Evolutionary conservation across 176 grass and related monocot species (phyloP), one percentile per base, ranked within the genome.

Genomic region (Oryza punctata): DNA sequence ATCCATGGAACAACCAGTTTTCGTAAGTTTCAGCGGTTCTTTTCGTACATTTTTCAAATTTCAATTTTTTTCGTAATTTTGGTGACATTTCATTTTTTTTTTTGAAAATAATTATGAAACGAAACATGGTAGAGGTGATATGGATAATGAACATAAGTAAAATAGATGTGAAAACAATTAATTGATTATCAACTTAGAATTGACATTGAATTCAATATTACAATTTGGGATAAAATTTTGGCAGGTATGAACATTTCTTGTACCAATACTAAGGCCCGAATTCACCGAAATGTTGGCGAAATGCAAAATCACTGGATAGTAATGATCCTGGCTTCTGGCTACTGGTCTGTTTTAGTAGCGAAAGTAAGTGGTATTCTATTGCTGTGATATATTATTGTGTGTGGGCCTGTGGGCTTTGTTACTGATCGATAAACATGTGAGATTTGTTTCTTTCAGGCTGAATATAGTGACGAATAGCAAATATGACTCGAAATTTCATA

Each of bases 401-500:
- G 33, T 6, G 33, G 28, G 28, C 1, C 28, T 18, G 64, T 13
- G 64, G 68, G 2, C 12, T 43, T 43, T 6, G 16, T 30, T 59
- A 75, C 73, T 59, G 47, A 33, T 52, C 24, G 10, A 67, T 67
- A 32, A 79, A 13, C 26, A 10, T 6, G 4, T 7, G 25, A 25
- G 25, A 25, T 61, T 21, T 23, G 29, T 14, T 19, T 29, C 24
- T 71, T 26, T 32, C 13, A 72, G 5, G 60, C 65, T 69, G 21
- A 70, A 81, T 50, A 61, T 35, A 72, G 25, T 57, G 21, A 76
- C 52, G 61, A 18, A 29, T 3, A 45, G 19, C 27, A 32, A 33
- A 60, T 30, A 44, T n/a, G 12, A 19, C 1, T 41, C 33, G 11
- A 87, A 52, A 29, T 40, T 43, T 16, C 68, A 50, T 80, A 94